A percentile compares a stretch with the other conserved stretches of the same genome.
These are phyloP conservation scores for Tolypocladium ophioglossoides DNA, from an alignment of 2,329 filamentous ascomycete genomes.

Conservation along the genomic window DNA sequence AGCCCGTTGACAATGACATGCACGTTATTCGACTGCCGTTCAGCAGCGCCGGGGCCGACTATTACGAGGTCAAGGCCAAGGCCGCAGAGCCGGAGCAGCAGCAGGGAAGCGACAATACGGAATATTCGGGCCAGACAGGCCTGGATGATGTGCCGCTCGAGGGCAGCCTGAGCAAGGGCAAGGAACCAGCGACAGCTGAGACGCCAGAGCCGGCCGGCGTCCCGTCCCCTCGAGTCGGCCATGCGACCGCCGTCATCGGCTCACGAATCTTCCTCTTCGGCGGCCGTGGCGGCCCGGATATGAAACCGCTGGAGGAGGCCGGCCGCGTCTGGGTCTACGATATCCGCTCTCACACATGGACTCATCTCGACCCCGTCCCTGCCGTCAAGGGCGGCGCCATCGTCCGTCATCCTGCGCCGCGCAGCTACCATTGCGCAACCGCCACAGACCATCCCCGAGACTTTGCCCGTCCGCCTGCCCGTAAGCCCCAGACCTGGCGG, in stretches of 20 bases:
- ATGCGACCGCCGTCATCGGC: constrained; percentile 58
- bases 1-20: constrained; percentile 64
- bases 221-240: constrained; percentile 60
- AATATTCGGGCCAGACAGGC: constrained; percentile 18
- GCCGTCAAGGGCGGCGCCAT: constrained; percentile 29
- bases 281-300: constrained; percentile 59
- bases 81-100: constrained; percentile 21
- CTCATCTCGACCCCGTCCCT: constrained; percentile 45
- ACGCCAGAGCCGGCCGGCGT: constrained; percentile 29
- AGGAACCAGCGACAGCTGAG: constrained; percentile 19
- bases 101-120: constrained; percentile 4
- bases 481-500: constrained; percentile 36
- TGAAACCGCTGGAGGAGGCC: constrained; percentile 61
- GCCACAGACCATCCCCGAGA: constrained; percentile 46
- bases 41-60: constrained; percentile 47
- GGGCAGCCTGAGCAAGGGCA: constrained; percentile 25
- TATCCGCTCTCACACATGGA: constrained; percentile 54
- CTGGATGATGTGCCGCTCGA: constrained; percentile 32
- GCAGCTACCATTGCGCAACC: constrained; percentile 60
- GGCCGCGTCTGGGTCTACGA: constrained; percentile 72
- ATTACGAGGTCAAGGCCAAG: constrained; percentile 43
- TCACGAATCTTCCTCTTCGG: constrained; percentile 72
- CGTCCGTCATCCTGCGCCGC: constrained; percentile 43
- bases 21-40: constrained; percentile 53
- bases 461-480: constrained; percentile 26